Evolutionary conservation across 1,139 yeast genomes (phyloP).

Genomic region (Blastobotrys elegans): DNA sequence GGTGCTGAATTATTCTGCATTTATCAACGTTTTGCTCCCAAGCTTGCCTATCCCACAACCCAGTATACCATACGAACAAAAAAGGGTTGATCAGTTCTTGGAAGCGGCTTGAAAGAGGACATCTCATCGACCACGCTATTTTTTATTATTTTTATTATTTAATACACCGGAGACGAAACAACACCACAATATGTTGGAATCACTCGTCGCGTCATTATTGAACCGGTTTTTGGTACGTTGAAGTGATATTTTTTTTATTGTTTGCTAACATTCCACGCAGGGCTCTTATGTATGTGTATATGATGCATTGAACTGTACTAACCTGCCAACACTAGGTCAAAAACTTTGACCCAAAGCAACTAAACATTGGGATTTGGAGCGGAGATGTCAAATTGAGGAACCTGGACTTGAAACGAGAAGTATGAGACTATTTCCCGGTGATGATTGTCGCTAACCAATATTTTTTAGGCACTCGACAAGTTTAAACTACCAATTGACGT

Average conservation of each 20-base stretch:
- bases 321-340: constrained; percentile 52
- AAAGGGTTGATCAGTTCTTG: too few relatives aligned
- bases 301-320: not conserved
- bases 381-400: constrained; percentile 89
- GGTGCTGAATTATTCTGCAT: too few relatives aligned
- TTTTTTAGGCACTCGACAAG: constrained; percentile 62
- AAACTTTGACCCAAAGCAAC: constrained; percentile 89
- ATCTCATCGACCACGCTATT: too few relatives aligned
- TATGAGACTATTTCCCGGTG: constrained; percentile 19
- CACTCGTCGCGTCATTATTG: constrained; percentile 49
- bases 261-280: constrained; percentile 16
- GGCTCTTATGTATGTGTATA: constrained; percentile 26
- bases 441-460: not conserved
- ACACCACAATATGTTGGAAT: constrained; percentile 42
- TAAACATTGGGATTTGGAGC: constrained; percentile 95
- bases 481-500: constrained; percentile 83
- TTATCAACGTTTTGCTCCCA: too few relatives aligned
- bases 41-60: too few relatives aligned
- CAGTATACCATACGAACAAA: too few relatives aligned
- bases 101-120: too few relatives aligned
- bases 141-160: too few relatives aligned
- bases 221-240: constrained; percentile 43
- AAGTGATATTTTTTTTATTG: too few relatives aligned
- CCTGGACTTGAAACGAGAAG: constrained; percentile 67
- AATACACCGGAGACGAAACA: too few relatives aligned